Conservation (phyloP, 202 grass and related monocot species). For the Panicum virgatum region DNA sequence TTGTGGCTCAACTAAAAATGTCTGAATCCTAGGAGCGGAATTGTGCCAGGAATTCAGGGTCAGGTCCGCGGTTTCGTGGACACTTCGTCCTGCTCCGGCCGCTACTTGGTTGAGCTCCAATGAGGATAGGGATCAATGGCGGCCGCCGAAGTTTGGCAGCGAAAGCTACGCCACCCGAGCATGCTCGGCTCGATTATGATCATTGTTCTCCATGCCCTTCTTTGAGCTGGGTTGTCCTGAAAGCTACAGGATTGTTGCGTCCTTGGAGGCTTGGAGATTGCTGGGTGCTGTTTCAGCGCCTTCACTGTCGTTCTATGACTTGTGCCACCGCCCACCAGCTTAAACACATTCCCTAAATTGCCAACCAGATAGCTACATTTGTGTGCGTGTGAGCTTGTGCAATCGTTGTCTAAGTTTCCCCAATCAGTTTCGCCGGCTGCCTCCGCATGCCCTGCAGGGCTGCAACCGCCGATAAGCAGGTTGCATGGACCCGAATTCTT, state of each 20-base stretch:
- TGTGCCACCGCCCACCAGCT: neutral
- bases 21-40: neutral
- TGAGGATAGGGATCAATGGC: neutral
- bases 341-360: neutral
- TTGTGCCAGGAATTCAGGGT: conserved; percentile 15
- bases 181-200: neutral
- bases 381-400: neutral
- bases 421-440: neutral
- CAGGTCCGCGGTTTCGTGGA: neutral
- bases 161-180: neutral
- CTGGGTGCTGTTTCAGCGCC: neutral
- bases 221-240: neutral
- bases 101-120: neutral
- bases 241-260: neutral
- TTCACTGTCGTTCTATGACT: conserved; percentile 9
- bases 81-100: neutral
- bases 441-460: neutral
- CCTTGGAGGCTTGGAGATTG: neutral
- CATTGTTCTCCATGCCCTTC: neutral
- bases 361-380: neutral
- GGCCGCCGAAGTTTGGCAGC: conserved; percentile 12
- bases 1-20: neutral
- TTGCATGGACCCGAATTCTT: neutral
- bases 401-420: neutral
- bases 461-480: neutral